A percentile compares a stretch with the other conserved stretches of the same genome.
phyloP scores from a whole-genome alignment of 2,329 filamentous ascomycete genomes.

The Corinectria fuckeliana region DNA sequence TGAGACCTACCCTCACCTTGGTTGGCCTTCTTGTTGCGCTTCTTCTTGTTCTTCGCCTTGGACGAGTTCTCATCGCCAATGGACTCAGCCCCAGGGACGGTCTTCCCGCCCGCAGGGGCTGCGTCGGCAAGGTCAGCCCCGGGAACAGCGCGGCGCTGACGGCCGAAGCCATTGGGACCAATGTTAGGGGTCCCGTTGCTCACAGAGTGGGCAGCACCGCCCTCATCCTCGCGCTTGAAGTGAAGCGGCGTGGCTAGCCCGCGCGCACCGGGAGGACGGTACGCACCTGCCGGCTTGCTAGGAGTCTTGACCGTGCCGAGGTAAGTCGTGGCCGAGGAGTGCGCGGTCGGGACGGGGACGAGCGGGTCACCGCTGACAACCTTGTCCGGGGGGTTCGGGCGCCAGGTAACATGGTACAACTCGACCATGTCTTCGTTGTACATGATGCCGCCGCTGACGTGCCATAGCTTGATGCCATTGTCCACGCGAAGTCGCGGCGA shows the following conservation, averaged over 20 bases:
- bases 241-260: constrained; percentile 87
- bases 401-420: constrained; percentile 89
- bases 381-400: constrained; percentile 71
- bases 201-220: constrained; percentile 83
- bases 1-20: constrained; percentile 69
- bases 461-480: constrained; percentile 95
- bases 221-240: constrained; percentile 98
- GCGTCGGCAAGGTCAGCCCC: constrained; percentile 79
- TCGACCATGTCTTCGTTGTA: constrained; percentile 96
- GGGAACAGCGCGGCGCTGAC: constrained; percentile 78
- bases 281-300: constrained; percentile 95
- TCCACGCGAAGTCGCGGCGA: constrained; percentile 94
- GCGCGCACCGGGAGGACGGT: constrained; percentile 91
- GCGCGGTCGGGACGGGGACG: constrained; percentile 75
- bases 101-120: constrained; percentile 71
- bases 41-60: constrained; percentile 99
- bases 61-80: constrained; percentile 74
- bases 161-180: constrained; percentile 80
- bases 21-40: constrained; percentile 89
- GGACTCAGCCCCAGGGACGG: constrained; percentile 68
- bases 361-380: constrained; percentile 74
- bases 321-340: constrained; percentile 82
- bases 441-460: constrained; percentile 86
- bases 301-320: constrained; percentile 90
- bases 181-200: constrained; percentile 79